Evolutionary conservation across 805 yeast genomes (phyloP), one percentile per base, ranked within the genome.

Genomic region (Ogataea parapolymorpha): DNA sequence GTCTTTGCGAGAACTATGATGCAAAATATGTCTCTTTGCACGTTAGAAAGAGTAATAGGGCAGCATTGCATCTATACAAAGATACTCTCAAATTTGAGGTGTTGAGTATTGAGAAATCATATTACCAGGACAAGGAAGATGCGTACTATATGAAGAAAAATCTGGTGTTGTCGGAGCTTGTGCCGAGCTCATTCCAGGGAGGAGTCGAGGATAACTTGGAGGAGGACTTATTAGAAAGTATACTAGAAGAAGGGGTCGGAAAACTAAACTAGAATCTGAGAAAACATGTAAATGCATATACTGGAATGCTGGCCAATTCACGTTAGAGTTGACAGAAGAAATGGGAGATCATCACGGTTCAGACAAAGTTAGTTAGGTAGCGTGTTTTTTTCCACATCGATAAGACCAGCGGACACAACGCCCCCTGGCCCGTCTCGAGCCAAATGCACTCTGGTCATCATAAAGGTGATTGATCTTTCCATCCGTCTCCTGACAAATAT

Each of bases 391-490:
- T 89, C 96, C 96, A 89, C 96, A 89, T 75, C 90, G 89, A 85
- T 89, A 73, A 66, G 72, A 34, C 32, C 49, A 42, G 44, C 50
- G 42, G 46, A 53, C 65, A 55, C 52, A 50, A 59, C 64, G 64
- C 46, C 53, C 46, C 44, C 44, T 47, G 53, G 45, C 46, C 74
- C 47, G 85, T 85, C 96, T 88, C 95, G 96, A 89, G 96, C 96
- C 96, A 89, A 89, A 89, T 89, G 96, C 96, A 87, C 95, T 89
- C 96, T 70, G 70, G 82, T 86, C 95, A 86, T 86, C 95, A 86
- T 78, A 48, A 65, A 37, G 29, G 36, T 31, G 27, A 32, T 30
- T 22, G 24, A 35, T 39, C 43, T 18, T 23, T 34, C 33, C 31
- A 43, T 33, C 28, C 22, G 46, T 42, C 49, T 26, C 44, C 49